phyloP scores from a whole-genome alignment of 2,329 filamentous ascomycete genomes.

The Botrytis fabae region DNA sequence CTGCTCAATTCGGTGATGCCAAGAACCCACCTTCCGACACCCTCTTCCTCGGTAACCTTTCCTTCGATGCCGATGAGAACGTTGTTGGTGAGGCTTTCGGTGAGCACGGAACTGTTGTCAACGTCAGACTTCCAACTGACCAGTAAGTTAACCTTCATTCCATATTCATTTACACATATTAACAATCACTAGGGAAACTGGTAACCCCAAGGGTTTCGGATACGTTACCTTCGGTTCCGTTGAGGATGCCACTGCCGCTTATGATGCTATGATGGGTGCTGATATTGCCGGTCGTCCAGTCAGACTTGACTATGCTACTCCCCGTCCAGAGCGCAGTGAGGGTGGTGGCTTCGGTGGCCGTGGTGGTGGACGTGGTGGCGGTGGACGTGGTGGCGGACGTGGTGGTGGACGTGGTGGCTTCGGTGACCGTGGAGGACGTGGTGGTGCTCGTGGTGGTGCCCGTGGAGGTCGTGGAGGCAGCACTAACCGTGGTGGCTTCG shows the following conservation, averaged over 20 bases:
- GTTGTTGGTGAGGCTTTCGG: conserved; percentile 63
- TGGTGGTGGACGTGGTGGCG: conserved; percentile 47
- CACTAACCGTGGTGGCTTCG: conserved; percentile 56
- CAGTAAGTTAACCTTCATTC: conserved; percentile 41
- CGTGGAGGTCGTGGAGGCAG: conserved; percentile 45
- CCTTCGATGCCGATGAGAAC: conserved; percentile 67
- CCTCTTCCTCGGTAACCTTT: conserved; percentile 71
- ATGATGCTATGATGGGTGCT: conserved; percentile 61
- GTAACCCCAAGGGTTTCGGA: conserved; percentile 70
- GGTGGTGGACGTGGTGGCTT: conserved; percentile 41
- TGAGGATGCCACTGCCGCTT: conserved; percentile 65
- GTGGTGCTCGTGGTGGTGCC: conserved; percentile 46
- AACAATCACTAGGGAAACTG: conserved; percentile 51
- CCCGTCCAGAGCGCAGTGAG: conserved; percentile 53
- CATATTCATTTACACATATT: conserved; percentile 33
- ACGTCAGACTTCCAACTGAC: conserved; percentile 70
- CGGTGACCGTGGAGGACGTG: conserved; percentile 42
- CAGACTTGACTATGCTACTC: conserved; percentile 67
- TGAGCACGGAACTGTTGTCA: conserved; percentile 61
- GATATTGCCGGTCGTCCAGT: conserved; percentile 65
- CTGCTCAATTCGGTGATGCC: conserved; percentile 61
- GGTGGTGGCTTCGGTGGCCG: conserved; percentile 48
- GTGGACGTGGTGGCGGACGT: conserved; percentile 40
- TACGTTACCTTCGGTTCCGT: conserved; percentile 69
- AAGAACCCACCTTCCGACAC: conserved; percentile 65